Conservation (phyloP, 2,329 filamentous ascomycete species). For the Calonectria hawksworthii region DNA sequence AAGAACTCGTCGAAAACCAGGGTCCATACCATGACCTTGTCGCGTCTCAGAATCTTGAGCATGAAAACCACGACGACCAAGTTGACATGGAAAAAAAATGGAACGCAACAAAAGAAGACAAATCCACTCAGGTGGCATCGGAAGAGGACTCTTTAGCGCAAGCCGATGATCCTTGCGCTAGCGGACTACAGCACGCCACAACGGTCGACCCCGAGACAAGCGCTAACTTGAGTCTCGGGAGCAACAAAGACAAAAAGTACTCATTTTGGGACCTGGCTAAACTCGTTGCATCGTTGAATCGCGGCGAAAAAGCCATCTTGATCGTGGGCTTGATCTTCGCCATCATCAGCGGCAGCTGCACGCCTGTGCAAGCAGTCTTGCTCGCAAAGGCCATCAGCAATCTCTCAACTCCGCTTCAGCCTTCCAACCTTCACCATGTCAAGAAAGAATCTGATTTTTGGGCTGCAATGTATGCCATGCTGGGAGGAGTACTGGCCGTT, state of each 20-base stretch:
- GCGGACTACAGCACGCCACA: too few species aligned
- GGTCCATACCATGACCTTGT: constrained; percentile 30
- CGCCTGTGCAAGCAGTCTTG: constrained; percentile 48
- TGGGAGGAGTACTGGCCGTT: constrained; percentile 54
- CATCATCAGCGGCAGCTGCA: constrained; percentile 40
- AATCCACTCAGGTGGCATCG: too few species aligned
- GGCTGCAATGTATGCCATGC: constrained; percentile 63
- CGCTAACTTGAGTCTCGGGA: too few species aligned
- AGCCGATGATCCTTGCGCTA: background rate
- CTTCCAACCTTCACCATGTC: background rate
- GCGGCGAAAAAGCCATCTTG: background rate
- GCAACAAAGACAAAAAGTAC: background rate
- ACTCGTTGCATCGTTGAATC: constrained; percentile 26
- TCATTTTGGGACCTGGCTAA: constrained; percentile 17
- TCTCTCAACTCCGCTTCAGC: constrained; percentile 32
- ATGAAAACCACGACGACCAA: background rate
- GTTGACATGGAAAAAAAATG: background rate
- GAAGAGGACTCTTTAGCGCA: background rate
- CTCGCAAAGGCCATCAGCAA: constrained; percentile 41
- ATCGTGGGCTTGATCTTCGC: constrained; percentile 21
- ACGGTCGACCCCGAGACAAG: too few species aligned
- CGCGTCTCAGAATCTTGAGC: constrained; percentile 16
- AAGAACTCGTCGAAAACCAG: constrained; percentile 55
- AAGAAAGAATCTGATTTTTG: constrained; percentile 57
- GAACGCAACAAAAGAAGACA: background rate